Evolutionary conservation across 2,329 filamentous ascomycete genomes (phyloP).

Genomic region (Trichoderma citrinoviride): DNA sequence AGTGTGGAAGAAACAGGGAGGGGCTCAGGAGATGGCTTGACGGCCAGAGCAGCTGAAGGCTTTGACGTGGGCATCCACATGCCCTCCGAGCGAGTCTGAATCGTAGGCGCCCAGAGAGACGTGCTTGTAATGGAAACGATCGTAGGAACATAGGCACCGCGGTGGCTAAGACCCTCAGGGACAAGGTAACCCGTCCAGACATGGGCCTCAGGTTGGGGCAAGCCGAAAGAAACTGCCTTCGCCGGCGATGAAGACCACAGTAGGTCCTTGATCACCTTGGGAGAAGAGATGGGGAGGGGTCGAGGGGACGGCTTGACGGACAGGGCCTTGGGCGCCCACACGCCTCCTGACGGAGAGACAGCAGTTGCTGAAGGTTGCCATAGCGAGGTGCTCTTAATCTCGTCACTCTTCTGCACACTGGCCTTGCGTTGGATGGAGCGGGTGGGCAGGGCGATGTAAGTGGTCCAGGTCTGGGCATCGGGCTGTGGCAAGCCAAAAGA

Average conservation of each 20-base stretch:
- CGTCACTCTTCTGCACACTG: conserved; percentile 29
- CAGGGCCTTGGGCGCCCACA: not conserved
- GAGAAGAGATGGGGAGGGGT: too few relatives aligned
- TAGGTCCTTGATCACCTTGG: too few relatives aligned
- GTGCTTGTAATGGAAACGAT: conserved; percentile 37
- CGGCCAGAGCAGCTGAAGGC: not conserved
- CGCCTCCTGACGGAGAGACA: not conserved
- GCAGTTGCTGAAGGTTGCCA: conserved; percentile 30
- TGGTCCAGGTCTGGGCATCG: not conserved
- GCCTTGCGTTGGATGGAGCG: not conserved
- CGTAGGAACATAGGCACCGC: conserved; percentile 23
- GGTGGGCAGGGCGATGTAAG: not conserved
- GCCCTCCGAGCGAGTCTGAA: too few relatives aligned
- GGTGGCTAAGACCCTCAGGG: not conserved
- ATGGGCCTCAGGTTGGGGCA: not conserved
- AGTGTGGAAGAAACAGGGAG: not conserved
- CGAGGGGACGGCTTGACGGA: too few relatives aligned
- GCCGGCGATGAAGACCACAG: not conserved
- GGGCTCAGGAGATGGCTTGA: not conserved
- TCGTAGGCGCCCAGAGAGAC: conserved; percentile 34
- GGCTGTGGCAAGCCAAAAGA: conserved; percentile 11
- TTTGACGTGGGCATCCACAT: not conserved
- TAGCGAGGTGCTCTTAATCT: conserved; percentile 38
- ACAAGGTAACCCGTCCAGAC: conserved; percentile 10
- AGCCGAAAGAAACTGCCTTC: not conserved